Evolutionary conservation across 1,284 basidiomycete genomes (phyloP).

Genomic region (Cutaneotrichosporon sp.): DNA sequence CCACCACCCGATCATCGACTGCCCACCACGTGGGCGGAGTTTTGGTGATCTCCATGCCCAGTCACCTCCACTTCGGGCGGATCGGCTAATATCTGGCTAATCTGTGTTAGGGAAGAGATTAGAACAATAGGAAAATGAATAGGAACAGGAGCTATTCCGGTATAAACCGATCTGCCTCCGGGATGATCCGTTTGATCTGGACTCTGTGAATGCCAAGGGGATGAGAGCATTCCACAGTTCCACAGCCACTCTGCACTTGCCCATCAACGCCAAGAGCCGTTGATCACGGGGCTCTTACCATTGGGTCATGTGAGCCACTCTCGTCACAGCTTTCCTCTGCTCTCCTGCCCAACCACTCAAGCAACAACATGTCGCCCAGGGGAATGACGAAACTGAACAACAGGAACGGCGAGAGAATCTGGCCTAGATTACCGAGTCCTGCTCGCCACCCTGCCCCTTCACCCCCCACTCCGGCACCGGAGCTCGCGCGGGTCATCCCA

Average conservation of each 20-base stretch:
- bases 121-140: constrained; percentile 1
- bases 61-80: neutral
- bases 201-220: neutral
- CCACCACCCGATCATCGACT: neutral
- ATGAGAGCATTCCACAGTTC: neutral
- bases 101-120: neutral
- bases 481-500: neutral
- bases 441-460: neutral
- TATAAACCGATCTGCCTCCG: neutral
- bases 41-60: neutral
- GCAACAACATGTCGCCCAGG: neutral
- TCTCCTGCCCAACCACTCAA: neutral
- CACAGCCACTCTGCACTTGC: too few species aligned
- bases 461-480: too few species aligned
- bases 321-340: neutral
- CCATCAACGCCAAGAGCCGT: neutral
- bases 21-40: neutral
- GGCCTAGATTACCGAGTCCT: neutral
- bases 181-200: neutral
- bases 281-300: neutral
- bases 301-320: neutral
- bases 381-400: neutral
- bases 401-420: neutral
- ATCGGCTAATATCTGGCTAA: neutral
- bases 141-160: too few species aligned